Evolutionary conservation across 805 yeast genomes (phyloP), one percentile per base, ranked within the genome.

Genomic region (Candida nanaspora): DNA sequence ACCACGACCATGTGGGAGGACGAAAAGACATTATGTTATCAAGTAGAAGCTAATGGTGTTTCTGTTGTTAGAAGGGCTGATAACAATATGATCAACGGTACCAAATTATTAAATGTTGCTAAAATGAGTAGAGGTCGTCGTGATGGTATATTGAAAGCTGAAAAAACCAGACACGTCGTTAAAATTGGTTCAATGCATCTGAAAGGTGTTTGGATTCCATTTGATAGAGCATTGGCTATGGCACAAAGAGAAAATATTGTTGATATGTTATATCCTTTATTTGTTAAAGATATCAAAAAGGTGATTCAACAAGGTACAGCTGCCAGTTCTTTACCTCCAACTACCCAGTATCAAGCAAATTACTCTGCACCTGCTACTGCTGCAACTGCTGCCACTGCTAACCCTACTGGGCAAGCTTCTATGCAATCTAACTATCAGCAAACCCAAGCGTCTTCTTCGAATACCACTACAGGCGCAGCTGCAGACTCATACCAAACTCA

Each of bases 1-100:
- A 79, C 85, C 35, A 80, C 86, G 20, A 79, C 84, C 11, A 78
- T 78, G 79, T 80, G 86, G 86, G 86, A 80, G 59, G 86, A 80
- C 53, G 86, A 80, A 51, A 77, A 76, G 49, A 80, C 86, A 1
- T 63, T 80, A 34, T 80, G 86, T 52, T 80, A 80, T 57, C 86
- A 80, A 56, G 86, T 80, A 38, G 86, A 80, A 45, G 80, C 82
- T 38, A 77, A 79, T 52, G 79, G 79, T 41, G 80, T 80, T 29
- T 66, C 79, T 1, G 85, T 80, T 28, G 83, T 79, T 23, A 63
- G 86, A 49, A 64, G 86, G 46, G 85, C 82, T 33, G 86, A 80
- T 56, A 80, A 79, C 52, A 79, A 80, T 56, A 78, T 80, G 79
- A 78, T 80, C 55, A 80, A 80, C 55, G 86, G 86, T 38, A 80